These are phyloP conservation scores for Smittium culicis DNA, from an alignment of 371 early-diverging fungal genomes.

Conservation along the genomic window DNA sequence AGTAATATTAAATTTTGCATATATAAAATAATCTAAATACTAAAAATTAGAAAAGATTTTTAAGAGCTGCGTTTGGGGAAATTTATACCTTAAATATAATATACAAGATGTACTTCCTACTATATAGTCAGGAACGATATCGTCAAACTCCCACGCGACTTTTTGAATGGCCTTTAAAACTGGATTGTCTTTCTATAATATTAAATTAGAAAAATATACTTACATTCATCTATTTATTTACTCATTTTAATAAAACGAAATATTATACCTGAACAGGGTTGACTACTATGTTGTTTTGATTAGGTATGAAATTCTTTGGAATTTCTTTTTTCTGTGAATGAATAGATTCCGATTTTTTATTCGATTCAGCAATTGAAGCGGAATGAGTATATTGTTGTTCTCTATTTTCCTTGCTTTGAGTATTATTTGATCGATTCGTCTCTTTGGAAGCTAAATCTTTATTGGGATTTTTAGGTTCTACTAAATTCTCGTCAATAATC, in stretches of 20 bases:
- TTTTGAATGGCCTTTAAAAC: constrained; percentile 59
- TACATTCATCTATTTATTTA: neutral
- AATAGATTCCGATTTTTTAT: too few relatives aligned
- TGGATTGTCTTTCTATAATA: constrained; percentile 59
- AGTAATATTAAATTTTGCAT: too few relatives aligned
- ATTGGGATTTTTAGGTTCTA: too few relatives aligned
- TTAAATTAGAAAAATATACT: neutral
- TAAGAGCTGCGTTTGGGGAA: too few relatives aligned
- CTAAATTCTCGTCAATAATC: too few relatives aligned
- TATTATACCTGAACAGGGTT: constrained; percentile 10
- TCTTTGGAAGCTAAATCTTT: too few relatives aligned
- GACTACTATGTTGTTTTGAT: constrained; percentile 8
- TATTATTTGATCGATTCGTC: too few relatives aligned
- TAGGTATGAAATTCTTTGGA: neutral
- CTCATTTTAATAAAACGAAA: neutral
- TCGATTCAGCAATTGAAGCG: too few relatives aligned
- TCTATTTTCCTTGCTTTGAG: too few relatives aligned
- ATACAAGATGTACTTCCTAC: constrained; percentile 64
- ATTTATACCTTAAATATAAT: constrained; percentile 58
- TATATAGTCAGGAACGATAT: constrained; percentile 64
- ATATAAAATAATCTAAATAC: too few relatives aligned
- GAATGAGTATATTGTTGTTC: too few relatives aligned
- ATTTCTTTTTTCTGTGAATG: constrained; percentile 4
- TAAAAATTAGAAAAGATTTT: too few relatives aligned
- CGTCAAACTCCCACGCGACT: constrained; percentile 69